A percentile compares a stretch with the other conserved stretches of the same genome.
These are phyloP conservation scores for Irpex lacteus DNA, from an alignment of 1,284 basidiomycete species.

Conservation along the genomic window DNA sequence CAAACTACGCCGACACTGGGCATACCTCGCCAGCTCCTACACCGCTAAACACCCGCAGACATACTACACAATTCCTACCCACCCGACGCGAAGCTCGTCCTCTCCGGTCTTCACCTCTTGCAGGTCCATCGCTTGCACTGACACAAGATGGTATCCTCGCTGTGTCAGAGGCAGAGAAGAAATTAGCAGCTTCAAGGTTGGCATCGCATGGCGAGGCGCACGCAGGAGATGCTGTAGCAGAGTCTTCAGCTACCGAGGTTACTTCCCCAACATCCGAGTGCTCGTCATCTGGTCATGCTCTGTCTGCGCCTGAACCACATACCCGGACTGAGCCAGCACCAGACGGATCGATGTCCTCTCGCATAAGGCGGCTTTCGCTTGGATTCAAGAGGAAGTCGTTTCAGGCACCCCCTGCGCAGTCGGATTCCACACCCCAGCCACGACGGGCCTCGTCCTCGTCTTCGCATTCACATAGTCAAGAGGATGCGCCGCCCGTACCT, in stretches of 20 bases:
- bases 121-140: conserved; percentile 26
- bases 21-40: background rate
- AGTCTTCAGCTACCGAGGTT: background rate
- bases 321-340: background rate
- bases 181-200: background rate
- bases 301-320: background rate
- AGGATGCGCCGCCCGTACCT: background rate
- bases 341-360: background rate
- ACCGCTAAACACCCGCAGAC: background rate
- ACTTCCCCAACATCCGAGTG: background rate
- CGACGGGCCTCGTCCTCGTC: background rate
- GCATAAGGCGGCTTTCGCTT: background rate
- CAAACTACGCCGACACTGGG: background rate
- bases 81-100: conserved; percentile 9
- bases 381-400: background rate
- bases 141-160: conserved; percentile 16
- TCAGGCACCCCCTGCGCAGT: background rate
- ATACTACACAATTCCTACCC: background rate
- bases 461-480: background rate
- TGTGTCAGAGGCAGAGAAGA: background rate
- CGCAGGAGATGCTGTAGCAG: background rate
- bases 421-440: background rate
- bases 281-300: background rate
- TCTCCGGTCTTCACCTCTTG: conserved; percentile 28
- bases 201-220: too few relatives aligned